These are phyloP conservation scores for Tolypocladium ovalisporum DNA, from an alignment of 2,329 filamentous ascomycete genomes.

Conservation along the genomic window DNA sequence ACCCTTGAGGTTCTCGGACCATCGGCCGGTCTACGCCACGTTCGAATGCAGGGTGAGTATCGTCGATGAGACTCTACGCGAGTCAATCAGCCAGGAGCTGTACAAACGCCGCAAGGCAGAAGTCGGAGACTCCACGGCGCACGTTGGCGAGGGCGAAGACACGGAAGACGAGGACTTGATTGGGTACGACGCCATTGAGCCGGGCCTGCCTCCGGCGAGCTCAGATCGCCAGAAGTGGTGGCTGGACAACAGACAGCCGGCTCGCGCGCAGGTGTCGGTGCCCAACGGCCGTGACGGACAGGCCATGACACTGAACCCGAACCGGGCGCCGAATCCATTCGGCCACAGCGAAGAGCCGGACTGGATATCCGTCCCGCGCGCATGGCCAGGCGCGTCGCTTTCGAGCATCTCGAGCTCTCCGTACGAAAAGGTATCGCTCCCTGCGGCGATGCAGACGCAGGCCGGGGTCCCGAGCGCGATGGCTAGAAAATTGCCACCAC, in stretches of 20 bases:
- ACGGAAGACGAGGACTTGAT: slow-evolving; percentile 71
- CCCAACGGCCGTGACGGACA: slow-evolving; percentile 41
- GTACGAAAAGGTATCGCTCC: slow-evolving; percentile 46
- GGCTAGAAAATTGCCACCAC: slow-evolving; percentile 40
- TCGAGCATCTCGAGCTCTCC: slow-evolving; percentile 49
- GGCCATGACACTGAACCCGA: slow-evolving; percentile 57
- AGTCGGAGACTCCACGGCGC: slow-evolving; percentile 52
- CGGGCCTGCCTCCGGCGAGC: slow-evolving; percentile 59
- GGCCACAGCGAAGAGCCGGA: slow-evolving; percentile 62
- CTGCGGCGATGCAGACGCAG: slow-evolving; percentile 28
- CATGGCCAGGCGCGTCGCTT: slow-evolving; percentile 40
- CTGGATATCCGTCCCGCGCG: slow-evolving; percentile 61
- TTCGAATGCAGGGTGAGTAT: slow-evolving; percentile 79
- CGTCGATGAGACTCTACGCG: slow-evolving; percentile 63
- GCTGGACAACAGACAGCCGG: slow-evolving; percentile 61
- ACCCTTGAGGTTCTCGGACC: slow-evolving; percentile 81
- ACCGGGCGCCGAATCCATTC: slow-evolving; percentile 74
- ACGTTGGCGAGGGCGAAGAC: slow-evolving; percentile 38
- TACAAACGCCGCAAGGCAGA: slow-evolving; percentile 60
- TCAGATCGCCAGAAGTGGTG: slow-evolving; percentile 62
- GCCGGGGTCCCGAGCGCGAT: slow-evolving; percentile 30
- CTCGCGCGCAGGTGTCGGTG: slow-evolving; percentile 59
- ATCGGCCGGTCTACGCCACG: slow-evolving; percentile 84
- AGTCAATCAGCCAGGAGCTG: slow-evolving; percentile 60
- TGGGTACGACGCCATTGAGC: slow-evolving; percentile 73